These are phyloP conservation scores for Oryza punctata DNA, from an alignment of 176 grass and related monocot genomes.

Conservation along the genomic window DNA sequence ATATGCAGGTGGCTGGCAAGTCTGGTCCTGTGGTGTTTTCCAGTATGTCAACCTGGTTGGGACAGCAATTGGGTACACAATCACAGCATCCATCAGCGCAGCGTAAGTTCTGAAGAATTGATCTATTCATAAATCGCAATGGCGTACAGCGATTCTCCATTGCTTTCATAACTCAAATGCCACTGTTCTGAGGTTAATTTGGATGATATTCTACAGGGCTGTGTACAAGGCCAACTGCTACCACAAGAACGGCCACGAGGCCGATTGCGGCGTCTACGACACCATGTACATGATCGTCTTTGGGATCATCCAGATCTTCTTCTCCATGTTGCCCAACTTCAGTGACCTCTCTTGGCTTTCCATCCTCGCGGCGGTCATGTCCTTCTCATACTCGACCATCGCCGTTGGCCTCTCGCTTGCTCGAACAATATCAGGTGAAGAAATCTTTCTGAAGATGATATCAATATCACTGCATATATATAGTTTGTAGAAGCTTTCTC, in stretches of 20 bases:
- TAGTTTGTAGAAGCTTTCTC: background rate
- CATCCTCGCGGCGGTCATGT: conserved; percentile 81
- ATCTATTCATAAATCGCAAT: background rate
- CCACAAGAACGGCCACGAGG: conserved; percentile 55
- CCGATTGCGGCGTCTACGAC: conserved; percentile 60
- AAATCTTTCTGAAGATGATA: background rate
- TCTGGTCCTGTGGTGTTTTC: conserved; percentile 71
- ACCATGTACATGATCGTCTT: conserved; percentile 79
- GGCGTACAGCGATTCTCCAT: background rate
- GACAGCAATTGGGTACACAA: conserved; percentile 78
- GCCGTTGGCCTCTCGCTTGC: conserved; percentile 69
- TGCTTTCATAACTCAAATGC: background rate
- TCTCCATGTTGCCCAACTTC: conserved; percentile 83
- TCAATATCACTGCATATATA: background rate
- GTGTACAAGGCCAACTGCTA: conserved; percentile 80
- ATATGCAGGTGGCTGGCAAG: conserved; percentile 60
- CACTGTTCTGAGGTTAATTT: background rate
- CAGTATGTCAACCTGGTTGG: conserved; percentile 87
- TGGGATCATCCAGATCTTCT: conserved; percentile 74
- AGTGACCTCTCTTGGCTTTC: conserved; percentile 75
- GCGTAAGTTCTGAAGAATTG: conserved; percentile 53
- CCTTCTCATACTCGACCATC: conserved; percentile 75
- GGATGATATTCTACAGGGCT: conserved; percentile 48
- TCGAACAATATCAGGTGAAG: conserved; percentile 51
- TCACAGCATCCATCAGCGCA: conserved; percentile 82